A percentile compares a stretch with the other conserved stretches of the same genome.
These are phyloP conservation scores for Ziziphus jujuba DNA, from an alignment of 306 rosid species.

Conservation along the genomic window DNA sequence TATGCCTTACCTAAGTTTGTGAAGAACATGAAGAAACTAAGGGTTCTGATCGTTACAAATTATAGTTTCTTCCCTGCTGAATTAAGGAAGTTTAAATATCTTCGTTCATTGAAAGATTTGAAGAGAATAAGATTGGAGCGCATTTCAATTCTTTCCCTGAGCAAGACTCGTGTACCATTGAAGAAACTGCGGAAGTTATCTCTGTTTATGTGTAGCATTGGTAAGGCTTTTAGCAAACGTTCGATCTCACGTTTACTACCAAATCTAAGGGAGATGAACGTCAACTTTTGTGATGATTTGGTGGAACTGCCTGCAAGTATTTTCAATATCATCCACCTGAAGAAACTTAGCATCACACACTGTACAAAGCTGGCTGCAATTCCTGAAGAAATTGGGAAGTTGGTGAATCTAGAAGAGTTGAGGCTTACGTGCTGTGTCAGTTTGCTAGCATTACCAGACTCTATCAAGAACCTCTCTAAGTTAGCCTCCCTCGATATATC, in stretches of 20 bases:
- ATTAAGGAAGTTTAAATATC: conserved; percentile 35
- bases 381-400: conserved; percentile 43
- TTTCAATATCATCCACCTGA: conserved; percentile 31
- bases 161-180: conserved; percentile 21
- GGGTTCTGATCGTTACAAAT: conserved; percentile 30
- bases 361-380: conserved; percentile 52
- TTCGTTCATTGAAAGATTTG: conserved; percentile 27
- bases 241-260: conserved; percentile 42
- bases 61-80: conserved; percentile 33
- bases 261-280: conserved; percentile 47
- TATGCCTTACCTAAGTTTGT: conserved; percentile 44
- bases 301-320: conserved; percentile 42
- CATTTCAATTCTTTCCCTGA: conserved; percentile 41
- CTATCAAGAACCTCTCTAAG: conserved; percentile 32
- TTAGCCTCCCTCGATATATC: conserved; percentile 57
- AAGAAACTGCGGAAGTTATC: conserved; percentile 52
- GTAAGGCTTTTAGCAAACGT: conserved; percentile 34
- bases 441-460: conserved; percentile 43
- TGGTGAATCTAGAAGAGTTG: conserved; percentile 46
- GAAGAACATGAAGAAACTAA: conserved; percentile 24
- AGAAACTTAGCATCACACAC: conserved; percentile 55
- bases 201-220: conserved; percentile 60
- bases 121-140: conserved; percentile 54
- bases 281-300: conserved; percentile 56
- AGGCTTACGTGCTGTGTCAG: conserved; percentile 55